These are phyloP conservation scores for Aspergillus panamensis DNA, from an alignment of 495 filamentous ascomycete species.

Conservation along the genomic window DNA sequence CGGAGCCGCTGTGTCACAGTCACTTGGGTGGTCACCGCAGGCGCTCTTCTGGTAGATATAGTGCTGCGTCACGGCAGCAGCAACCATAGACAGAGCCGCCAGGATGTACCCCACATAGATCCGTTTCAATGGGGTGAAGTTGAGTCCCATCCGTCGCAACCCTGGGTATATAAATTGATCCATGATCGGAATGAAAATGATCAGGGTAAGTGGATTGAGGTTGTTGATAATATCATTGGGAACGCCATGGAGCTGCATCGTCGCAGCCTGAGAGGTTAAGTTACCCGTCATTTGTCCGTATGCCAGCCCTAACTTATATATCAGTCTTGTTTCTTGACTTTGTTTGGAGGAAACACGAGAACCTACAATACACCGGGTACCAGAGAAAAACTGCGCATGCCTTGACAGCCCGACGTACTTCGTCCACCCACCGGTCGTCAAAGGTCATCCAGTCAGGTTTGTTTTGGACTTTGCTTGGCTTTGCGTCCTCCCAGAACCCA, in stretches of 20 bases:
- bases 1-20: slow-evolving; percentile 40
- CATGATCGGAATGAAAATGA: slow-evolving; percentile 66
- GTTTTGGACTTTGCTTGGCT: slow-evolving; percentile 55
- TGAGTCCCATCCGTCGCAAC: slow-evolving; percentile 54
- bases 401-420: slow-evolving; percentile 45
- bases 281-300: slow-evolving; percentile 61
- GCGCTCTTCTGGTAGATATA: slow-evolving; percentile 60
- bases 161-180: slow-evolving; percentile 63
- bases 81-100: slow-evolving; percentile 54
- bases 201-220: slow-evolving; percentile 66
- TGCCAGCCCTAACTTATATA: slow-evolving; percentile 40
- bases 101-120: slow-evolving; percentile 65
- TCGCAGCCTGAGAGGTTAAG: slow-evolving; percentile 52
- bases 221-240: slow-evolving; percentile 71
- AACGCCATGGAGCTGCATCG: slow-evolving; percentile 48
- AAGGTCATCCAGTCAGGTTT: slow-evolving; percentile 63
- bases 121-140: slow-evolving; percentile 63
- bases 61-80: slow-evolving; percentile 62
- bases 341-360: background rate
- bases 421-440: slow-evolving; percentile 53
- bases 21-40: slow-evolving; percentile 48
- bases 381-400: slow-evolving; percentile 55
- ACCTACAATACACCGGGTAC: slow-evolving; percentile 57
- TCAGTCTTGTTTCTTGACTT: background rate
- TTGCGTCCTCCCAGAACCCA: slow-evolving; percentile 60